Percentiles rank a stretch among this genome's conserved stretches.
These are phyloP conservation scores for Psidium friedrichsthalianum DNA, from an alignment of 345 rosid genomes.

Conservation along the genomic window DNA sequence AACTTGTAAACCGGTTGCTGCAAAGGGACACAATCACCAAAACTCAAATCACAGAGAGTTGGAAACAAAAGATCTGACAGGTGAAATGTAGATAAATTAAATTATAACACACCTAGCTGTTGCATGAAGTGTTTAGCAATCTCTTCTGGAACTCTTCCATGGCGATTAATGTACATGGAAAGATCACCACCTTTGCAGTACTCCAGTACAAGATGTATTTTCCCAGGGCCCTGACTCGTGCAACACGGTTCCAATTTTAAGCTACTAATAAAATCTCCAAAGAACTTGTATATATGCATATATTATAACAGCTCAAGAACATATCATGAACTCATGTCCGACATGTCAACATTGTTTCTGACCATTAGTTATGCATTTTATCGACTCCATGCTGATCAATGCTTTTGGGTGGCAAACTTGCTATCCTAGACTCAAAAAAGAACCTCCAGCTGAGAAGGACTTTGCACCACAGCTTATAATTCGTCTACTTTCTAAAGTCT, in stretches of 20 bases:
- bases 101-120: slow-evolving; percentile 56
- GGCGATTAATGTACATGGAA: slow-evolving; percentile 66
- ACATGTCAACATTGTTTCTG: background rate
- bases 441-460: background rate
- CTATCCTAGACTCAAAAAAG: background rate
- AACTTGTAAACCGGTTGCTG: slow-evolving; percentile 80
- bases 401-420: background rate
- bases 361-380: background rate
- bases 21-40: slow-evolving; percentile 2
- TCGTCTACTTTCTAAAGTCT: background rate
- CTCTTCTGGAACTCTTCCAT: slow-evolving; percentile 67
- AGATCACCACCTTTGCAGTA: slow-evolving; percentile 92
- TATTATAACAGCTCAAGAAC: background rate
- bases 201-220: slow-evolving; percentile 78
- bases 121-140: slow-evolving; percentile 87
- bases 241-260: background rate
- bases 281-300: background rate
- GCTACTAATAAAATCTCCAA: background rate
- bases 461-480: background rate
- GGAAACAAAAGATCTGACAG: slow-evolving; percentile 5
- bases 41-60: background rate
- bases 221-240: slow-evolving; percentile 60
- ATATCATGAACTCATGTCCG: background rate
- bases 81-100: background rate
- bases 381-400: background rate